phyloP scores from a whole-genome alignment of 768 basidiomycete species.

The Paxillus ammoniavirescens region DNA sequence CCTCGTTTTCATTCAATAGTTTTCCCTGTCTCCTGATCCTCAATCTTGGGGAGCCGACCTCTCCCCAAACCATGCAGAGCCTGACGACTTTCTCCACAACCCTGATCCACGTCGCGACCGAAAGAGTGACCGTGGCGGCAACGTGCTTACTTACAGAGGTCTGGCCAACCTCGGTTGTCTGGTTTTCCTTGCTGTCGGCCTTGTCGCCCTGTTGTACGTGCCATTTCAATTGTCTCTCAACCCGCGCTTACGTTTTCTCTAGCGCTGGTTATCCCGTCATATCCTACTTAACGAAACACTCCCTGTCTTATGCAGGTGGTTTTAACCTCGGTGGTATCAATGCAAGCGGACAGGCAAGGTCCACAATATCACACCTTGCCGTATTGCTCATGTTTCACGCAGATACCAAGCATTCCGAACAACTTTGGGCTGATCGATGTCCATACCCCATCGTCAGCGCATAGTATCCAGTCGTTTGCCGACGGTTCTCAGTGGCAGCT shows the following conservation, averaged over 20 bases:
- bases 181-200: conserved; percentile 48
- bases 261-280: conserved; percentile 67
- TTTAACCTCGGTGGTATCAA: conserved; percentile 81
- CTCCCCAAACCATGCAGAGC: conserved; percentile 53
- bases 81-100: conserved; percentile 73
- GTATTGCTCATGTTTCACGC: background rate
- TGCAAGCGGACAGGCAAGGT: conserved; percentile 61
- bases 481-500: conserved; percentile 59
- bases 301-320: conserved; percentile 51
- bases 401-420: conserved; percentile 61
- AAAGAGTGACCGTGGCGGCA: conserved; percentile 51
- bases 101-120: conserved; percentile 65
- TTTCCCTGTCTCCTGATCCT: conserved; percentile 73
- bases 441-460: conserved; percentile 65
- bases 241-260: conserved; percentile 1
- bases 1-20: conserved; percentile 38
- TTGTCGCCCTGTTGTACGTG: conserved; percentile 61
- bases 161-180: conserved; percentile 72
- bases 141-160: conserved; percentile 67
- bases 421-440: conserved; percentile 72
- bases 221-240: background rate
- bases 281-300: conserved; percentile 49
- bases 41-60: conserved; percentile 69
- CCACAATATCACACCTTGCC: background rate
- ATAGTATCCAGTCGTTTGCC: conserved; percentile 50